Percentiles rank a stretch among this genome's conserved stretches.
These are phyloP conservation scores for Inga oerstediana DNA, from an alignment of 306 rosid genomes.

Conservation along the genomic window DNA sequence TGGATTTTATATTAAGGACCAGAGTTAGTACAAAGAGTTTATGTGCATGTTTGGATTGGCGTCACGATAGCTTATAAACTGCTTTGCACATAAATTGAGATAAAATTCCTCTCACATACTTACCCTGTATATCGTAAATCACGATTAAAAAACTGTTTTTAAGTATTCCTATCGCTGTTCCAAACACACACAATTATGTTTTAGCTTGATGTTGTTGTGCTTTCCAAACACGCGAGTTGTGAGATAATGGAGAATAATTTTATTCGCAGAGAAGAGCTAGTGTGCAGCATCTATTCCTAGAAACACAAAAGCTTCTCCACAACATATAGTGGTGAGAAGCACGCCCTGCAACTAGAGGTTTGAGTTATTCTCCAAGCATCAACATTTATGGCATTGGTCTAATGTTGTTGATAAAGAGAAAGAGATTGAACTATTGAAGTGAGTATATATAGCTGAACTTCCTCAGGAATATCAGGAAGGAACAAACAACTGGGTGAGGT, in stretches of 20 bases:
- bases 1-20: no score
- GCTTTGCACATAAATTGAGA: no score
- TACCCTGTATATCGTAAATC: no score
- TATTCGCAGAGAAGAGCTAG: neutral
- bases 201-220: neutral
- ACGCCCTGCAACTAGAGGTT: neutral
- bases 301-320: neutral
- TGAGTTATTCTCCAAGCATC: neutral
- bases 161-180: no score
- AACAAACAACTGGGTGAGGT: neutral
- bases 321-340: neutral
- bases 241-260: neutral
- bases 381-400: neutral
- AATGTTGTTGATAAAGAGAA: neutral
- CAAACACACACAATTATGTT: no score
- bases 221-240: neutral
- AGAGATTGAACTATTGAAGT: neutral
- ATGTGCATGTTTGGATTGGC: no score
- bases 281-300: neutral
- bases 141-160: no score
- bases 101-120: no score
- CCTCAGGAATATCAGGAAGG: neutral
- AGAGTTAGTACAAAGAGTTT: no score
- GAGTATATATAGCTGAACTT: neutral
- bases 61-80: no score